These are phyloP conservation scores for Podospora pseudopauciseta DNA, from an alignment of 495 filamentous ascomycete genomes.

Conservation along the genomic window DNA sequence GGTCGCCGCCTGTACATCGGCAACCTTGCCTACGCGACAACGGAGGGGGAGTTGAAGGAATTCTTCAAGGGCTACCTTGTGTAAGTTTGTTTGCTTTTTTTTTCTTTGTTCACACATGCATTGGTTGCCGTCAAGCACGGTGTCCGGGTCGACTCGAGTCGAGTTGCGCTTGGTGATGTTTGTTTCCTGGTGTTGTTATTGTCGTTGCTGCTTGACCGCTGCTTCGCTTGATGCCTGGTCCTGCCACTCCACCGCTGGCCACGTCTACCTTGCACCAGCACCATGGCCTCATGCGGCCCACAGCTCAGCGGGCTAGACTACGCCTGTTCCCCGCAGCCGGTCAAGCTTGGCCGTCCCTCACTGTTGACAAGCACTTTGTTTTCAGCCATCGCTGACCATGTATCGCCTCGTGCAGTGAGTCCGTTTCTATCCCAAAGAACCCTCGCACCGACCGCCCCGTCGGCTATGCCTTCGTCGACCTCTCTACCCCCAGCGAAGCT, in stretches of 20 bases:
- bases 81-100: constrained; percentile 59
- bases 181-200: neutral
- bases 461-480: constrained; percentile 97
- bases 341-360: neutral
- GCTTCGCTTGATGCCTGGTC: constrained; percentile 3
- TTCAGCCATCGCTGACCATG: constrained; percentile 24
- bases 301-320: constrained; percentile 2
- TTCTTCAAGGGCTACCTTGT: constrained; percentile 98
- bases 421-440: constrained; percentile 97
- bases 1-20: constrained; percentile 99
- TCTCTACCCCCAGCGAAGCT: constrained; percentile 89
- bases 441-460: constrained; percentile 96
- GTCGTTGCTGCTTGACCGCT: constrained; percentile 12
- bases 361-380: neutral
- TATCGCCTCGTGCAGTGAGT: constrained; percentile 63
- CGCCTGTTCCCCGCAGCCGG: neutral
- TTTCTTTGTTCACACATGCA: constrained; percentile 6
- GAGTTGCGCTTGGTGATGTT: neutral
- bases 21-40: constrained; percentile 99
- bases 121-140: constrained; percentile 1
- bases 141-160: neutral
- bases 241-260: neutral
- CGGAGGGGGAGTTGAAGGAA: constrained; percentile 98
- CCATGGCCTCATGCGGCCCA: neutral
- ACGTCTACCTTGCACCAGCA: constrained; percentile 7